These are phyloP conservation scores for Saccharomyces uvarum DNA, from an alignment of 1,139 yeast species.

Conservation along the genomic window DNA sequence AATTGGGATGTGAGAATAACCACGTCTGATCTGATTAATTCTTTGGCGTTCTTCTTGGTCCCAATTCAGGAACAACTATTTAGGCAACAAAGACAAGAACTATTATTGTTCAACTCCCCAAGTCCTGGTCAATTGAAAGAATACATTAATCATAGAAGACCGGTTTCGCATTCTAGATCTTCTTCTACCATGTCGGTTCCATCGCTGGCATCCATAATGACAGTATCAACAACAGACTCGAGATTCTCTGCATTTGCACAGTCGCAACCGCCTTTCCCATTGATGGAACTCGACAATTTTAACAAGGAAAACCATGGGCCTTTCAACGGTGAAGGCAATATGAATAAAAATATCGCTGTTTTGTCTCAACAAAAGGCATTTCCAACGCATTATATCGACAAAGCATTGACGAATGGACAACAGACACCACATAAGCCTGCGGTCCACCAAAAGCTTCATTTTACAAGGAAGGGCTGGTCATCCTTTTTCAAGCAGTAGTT, in stretches of 20 bases:
- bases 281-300: not conserved
- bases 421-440: not conserved
- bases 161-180: constrained; percentile 12
- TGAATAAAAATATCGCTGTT: not conserved
- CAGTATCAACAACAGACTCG: constrained; percentile 13
- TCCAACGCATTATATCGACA: not conserved
- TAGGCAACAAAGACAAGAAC: constrained; percentile 11
- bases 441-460: not conserved
- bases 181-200: constrained; percentile 19
- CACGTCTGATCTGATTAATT: constrained; percentile 58
- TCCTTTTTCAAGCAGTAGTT: not conserved
- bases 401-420: not conserved
- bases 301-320: not conserved
- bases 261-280: not conserved
- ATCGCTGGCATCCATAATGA: constrained; percentile 17
- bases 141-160: constrained; percentile 42
- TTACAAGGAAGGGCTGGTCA: not conserved
- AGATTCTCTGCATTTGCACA: not conserved
- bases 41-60: constrained; percentile 64
- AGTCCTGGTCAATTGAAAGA: constrained; percentile 10
- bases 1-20: constrained; percentile 77
- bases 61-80: constrained; percentile 48
- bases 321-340: not conserved
- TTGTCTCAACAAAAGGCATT: not conserved
- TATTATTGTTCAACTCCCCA: constrained; percentile 17